These are phyloP conservation scores for Acer yangbiense DNA, from an alignment of 345 rosid genomes.

Conservation along the genomic window DNA sequence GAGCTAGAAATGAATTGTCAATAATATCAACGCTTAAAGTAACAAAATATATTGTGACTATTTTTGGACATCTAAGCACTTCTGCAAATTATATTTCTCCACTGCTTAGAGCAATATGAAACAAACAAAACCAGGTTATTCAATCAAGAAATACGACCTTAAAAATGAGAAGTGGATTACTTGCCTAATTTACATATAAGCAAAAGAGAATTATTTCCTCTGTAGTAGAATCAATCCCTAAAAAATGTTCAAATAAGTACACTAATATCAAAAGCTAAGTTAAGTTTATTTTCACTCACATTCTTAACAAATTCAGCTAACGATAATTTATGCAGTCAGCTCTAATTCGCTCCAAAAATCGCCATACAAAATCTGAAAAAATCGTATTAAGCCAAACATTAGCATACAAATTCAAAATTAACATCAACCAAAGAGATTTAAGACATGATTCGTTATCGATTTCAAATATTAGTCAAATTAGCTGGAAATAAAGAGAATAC, in stretches of 20 bases:
- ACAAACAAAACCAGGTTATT: background rate
- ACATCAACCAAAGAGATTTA: background rate
- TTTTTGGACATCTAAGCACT: constrained; percentile 3
- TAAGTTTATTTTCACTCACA: background rate
- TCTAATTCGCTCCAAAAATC: background rate
- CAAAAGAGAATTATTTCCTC: constrained; percentile 65
- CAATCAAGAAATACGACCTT: background rate
- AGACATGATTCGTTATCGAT: background rate
- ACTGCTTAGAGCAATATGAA: background rate
- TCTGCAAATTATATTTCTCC: background rate
- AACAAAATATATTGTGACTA: background rate
- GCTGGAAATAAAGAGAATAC: constrained; percentile 28
- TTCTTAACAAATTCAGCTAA: background rate
- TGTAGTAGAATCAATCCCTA: constrained; percentile 44
- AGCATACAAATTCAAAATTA: background rate
- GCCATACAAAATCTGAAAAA: background rate
- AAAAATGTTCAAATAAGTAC: background rate
- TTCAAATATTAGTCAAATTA: background rate
- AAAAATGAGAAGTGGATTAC: constrained; percentile 13
- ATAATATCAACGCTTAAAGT: background rate
- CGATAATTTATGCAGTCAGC: background rate
- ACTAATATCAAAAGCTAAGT: background rate
- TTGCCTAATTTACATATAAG: constrained; percentile 87
- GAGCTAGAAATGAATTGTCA: background rate
- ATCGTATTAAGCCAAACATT: background rate